Evolutionary conservation across 257 asterid species (phyloP), one percentile per base, ranked within the genome.

Genomic region (Nicotiana knightiana): DNA sequence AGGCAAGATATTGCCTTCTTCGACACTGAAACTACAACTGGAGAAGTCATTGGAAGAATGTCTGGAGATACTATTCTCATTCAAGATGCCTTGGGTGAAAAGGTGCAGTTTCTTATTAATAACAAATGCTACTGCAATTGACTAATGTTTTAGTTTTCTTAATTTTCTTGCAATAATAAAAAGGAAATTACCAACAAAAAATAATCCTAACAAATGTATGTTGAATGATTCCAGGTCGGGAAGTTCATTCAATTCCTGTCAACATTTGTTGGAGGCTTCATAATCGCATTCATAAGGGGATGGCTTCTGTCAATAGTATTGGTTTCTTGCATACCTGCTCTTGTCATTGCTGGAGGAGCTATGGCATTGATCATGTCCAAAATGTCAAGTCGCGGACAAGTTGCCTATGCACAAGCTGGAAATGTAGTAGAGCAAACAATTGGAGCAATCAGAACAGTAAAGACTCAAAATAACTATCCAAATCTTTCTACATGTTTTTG

Each of bases 81-180:
- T 59, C 98, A 94, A 88, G 97, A 94, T 28, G 97, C 98, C 73
- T 90, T 94, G 93, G 95, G 97, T 0, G 97, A 90, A 87, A 94
- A 94, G 76, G 97, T 94, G 67, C 81, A 76, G 8, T 55, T 62
- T 46, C 39, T 24, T 58, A 37, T 18, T 67, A 82, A 37, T 15
- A 18, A 30, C 51, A n/a, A 58, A 9, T 83, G 59, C 46, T 12
- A 11, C 12, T 75, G 58, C 66, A 64, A 12, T 0, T 13, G 73
- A 39, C 53, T 79, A 46, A 24, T 26, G 54, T 13, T 58, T 43
- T 63, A 33, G 18, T 62, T 37, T 62, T 79, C 16, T 3, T 63
- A 12, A 24, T 48, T 24, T 37, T 54, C 35, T 28, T 7, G n/a
- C 17, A 76, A 35, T 21, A 43, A 2, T 32, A 24, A 26, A 6